Conservation (phyloP, 2,329 filamentous ascomycete species). For the Venturia carpophila region DNA sequence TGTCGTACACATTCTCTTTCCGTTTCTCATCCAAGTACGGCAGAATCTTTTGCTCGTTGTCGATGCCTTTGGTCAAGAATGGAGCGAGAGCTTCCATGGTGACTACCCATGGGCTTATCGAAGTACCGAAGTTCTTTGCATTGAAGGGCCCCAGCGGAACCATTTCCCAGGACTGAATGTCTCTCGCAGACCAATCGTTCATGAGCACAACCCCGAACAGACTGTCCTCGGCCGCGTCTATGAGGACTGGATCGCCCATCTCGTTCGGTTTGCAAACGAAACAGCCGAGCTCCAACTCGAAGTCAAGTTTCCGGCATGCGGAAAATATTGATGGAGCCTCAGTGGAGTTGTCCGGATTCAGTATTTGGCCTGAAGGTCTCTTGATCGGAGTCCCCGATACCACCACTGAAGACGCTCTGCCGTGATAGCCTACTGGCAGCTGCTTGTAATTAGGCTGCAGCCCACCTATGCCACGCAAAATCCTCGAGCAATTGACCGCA, state of each 20-base stretch:
- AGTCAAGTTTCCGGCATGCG: constrained; percentile 60
- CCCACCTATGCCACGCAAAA: constrained; percentile 65
- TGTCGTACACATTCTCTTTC: constrained; percentile 56
- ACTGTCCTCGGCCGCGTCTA: constrained; percentile 58
- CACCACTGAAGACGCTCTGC: constrained; percentile 66
- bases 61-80: constrained; percentile 49
- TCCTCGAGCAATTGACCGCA: constrained; percentile 61
- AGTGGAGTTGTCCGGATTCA: constrained; percentile 49
- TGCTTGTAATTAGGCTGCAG: constrained; percentile 76
- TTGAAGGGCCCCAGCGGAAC: constrained; percentile 77
- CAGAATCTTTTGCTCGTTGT: constrained; percentile 48
- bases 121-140: constrained; percentile 75
- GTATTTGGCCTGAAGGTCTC: constrained; percentile 68
- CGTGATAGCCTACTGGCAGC: constrained; percentile 75
- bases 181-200: constrained; percentile 73
- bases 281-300: constrained; percentile 73
- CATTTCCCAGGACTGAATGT: constrained; percentile 68
- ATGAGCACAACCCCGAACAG: constrained; percentile 75
- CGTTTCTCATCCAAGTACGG: constrained; percentile 58
- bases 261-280: constrained; percentile 60
- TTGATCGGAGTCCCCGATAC: constrained; percentile 64
- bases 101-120: constrained; percentile 72
- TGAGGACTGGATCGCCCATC: constrained; percentile 55
- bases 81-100: constrained; percentile 67
- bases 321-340: constrained; percentile 56